Base-by-base conservation (phyloP, 2,329 filamentous ascomycete species). In the Neoascochyta sp. region DNA sequence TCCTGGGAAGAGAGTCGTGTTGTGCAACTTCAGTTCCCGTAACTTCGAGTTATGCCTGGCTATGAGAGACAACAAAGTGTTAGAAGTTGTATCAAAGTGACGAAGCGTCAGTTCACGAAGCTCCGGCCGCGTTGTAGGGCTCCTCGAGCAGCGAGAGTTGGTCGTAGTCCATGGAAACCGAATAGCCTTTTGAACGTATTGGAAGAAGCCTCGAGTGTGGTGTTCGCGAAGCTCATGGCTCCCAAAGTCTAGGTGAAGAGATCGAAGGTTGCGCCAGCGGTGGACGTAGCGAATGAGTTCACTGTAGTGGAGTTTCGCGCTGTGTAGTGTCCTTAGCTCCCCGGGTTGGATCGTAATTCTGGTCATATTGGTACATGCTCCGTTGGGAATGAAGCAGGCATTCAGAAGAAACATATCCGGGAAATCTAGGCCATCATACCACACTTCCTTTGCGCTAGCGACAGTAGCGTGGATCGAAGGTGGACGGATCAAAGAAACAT, bases 51-150 rank as follows among this genome's bases (percentile, higher is more conserved):
- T 22, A 9, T 47, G 39, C 17, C 33, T 22, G 9, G 9, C 7
- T 3, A 45, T 9, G 6, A 47, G 22, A 3, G 33, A 30, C 6
- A 37, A 3, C 9, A 47, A 15, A 1, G 21, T 27, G 2, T 34
- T 16, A 1, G 31, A 19, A 3, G 22, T 39, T 2, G 43, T 27
- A 9, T 21, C 25, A 15, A 43, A 25, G n/a, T 35, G 13, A n/a
- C n/a, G 9, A 6, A 41, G 14, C 7, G 35, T 39, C 11, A 43
- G 10, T 16, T 39, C 43, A 8, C 28, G 37, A 19, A 47, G 24
- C 3, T 27, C 22, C 2, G 28, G 23, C 36, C 32, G 43, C 9
- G 14, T 33, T 4, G 27, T 5, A 10, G 10, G 10, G 24, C n/a
- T 1, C 26, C 13, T 3, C 7, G 5, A n/a, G 9, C 13, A 13